Base-by-base conservation (phyloP, 2,329 filamentous ascomycete genomes). In the Pestalotiopsis sp. region DNA sequence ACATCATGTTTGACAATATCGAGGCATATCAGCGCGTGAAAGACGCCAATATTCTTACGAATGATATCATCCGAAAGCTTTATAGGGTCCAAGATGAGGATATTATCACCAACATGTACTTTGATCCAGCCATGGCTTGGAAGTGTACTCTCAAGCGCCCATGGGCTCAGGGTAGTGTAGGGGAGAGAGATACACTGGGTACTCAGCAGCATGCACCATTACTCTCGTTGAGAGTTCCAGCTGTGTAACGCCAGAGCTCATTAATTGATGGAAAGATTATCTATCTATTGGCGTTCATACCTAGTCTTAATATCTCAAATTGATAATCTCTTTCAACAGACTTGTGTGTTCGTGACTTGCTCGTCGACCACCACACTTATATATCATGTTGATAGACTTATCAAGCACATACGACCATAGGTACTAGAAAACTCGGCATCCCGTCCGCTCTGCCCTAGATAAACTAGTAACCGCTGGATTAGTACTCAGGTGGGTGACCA, bases 161-260 rank as follows among this genome's bases (percentile, higher is more conserved):
- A 1, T 76, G 75, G 72, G 74, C 74, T 6, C 77, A 79, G 41
- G 81, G 81, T 2, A 77, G 77, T 12, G 75, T 80, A 14, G 77
- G 78, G 6, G 81, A 82, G 70, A 71, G 74, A 0, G 80, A 83
- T 70, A 79, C 79, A n/a, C 6, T 52, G 4, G 45, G 45, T 4
- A 80, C 77, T 5, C 80, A 82, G 68, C 80, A 82, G 70, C 80
- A 83, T 72, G 78, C 75, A 20, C 75, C 78, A 0, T 73, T 82
- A 12, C 66, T 81, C 14, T 70, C 70, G 14, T 66, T 81, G 13
- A 9, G 66, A 9, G 66, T 80, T 41, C 75, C 74, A 27, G 66
- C 52, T 36, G 3, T 31, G 20, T 38, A 59, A 31, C 31, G 31
- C 9, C 7, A 31, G 31, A 31, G 31, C 31, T 31, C 7, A 2